phyloP scores from a whole-genome alignment of 345 rosid species.

The Pugionium dolabratum region DNA sequence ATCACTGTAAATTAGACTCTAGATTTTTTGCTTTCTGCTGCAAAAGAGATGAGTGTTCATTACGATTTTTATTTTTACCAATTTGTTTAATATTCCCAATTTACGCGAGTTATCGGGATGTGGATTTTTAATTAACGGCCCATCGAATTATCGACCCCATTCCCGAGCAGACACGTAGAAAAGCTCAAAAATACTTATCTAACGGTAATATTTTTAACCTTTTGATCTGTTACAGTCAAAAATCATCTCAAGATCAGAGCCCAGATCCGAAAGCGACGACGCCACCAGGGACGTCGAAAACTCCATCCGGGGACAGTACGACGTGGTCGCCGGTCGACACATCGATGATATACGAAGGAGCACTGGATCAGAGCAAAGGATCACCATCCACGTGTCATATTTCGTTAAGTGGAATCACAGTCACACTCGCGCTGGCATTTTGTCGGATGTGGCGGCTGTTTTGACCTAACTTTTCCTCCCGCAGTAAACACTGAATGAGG shows the following conservation, averaged over 20 bases:
- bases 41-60: no score
- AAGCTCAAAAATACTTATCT: not conserved
- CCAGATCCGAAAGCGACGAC: slow-evolving; percentile 23
- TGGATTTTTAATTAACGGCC: no score
- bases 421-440: slow-evolving; percentile 42
- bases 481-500: slow-evolving; percentile 15
- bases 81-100: not conserved
- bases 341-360: slow-evolving; percentile 75
- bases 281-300: slow-evolving; percentile 18
- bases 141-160: no score
- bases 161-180: slow-evolving; percentile 21
- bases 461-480: slow-evolving; percentile 32
- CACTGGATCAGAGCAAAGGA: slow-evolving; percentile 48
- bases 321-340: slow-evolving; percentile 36
- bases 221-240: slow-evolving; percentile 52
- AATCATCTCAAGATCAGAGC: slow-evolving; percentile 58
- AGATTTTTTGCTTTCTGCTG: no score
- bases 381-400: slow-evolving; percentile 40
- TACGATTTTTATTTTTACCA: no score
- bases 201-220: slow-evolving; percentile 32
- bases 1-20: no score
- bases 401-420: slow-evolving; percentile 35
- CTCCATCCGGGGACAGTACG: slow-evolving; percentile 8
- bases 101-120: not conserved
- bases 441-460: slow-evolving; percentile 49